phyloP scores from a whole-genome alignment of 2,329 filamentous ascomycete genomes.

The Diaporthe batatas region DNA sequence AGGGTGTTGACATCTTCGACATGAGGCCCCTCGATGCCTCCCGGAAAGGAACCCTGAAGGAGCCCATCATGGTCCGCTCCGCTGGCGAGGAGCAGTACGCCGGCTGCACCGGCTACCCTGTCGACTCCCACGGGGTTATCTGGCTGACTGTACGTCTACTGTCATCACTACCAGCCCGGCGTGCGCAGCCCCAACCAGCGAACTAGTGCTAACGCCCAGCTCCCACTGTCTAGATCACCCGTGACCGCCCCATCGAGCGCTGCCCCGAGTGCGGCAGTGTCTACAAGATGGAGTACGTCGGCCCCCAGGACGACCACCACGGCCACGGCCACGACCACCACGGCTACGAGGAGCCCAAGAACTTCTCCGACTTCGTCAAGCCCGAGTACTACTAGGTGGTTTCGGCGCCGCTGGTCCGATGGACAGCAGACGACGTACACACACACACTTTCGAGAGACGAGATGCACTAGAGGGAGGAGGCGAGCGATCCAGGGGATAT shows the following conservation, averaged over 20 bases:
- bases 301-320: slow-evolving; percentile 75
- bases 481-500: slow-evolving; percentile 28
- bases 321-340: slow-evolving; percentile 65
- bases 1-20: slow-evolving; percentile 97
- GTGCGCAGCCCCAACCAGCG: background rate
- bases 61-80: slow-evolving; percentile 92
- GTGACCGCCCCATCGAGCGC: slow-evolving; percentile 91
- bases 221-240: slow-evolving; percentile 74
- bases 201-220: slow-evolving; percentile 25
- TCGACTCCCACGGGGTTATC: slow-evolving; percentile 88
- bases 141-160: slow-evolving; percentile 84
- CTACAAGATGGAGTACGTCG: slow-evolving; percentile 98
- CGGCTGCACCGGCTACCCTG: slow-evolving; percentile 95
- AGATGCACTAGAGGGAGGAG: slow-evolving; percentile 37
- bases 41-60: slow-evolving; percentile 86
- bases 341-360: slow-evolving; percentile 89
- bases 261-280: slow-evolving; percentile 97
- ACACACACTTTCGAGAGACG: slow-evolving; percentile 5
- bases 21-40: slow-evolving; percentile 96
- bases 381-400: slow-evolving; percentile 87
- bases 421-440: slow-evolving; percentile 49
- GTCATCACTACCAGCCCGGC: background rate
- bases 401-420: background rate
- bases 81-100: slow-evolving; percentile 96
- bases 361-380: slow-evolving; percentile 95